Percentiles rank a stretch among this genome's conserved stretches.
These are phyloP conservation scores for Chytriomyces sp. DNA, from an alignment of 192 early-diverging fungal species.

Conservation along the genomic window DNA sequence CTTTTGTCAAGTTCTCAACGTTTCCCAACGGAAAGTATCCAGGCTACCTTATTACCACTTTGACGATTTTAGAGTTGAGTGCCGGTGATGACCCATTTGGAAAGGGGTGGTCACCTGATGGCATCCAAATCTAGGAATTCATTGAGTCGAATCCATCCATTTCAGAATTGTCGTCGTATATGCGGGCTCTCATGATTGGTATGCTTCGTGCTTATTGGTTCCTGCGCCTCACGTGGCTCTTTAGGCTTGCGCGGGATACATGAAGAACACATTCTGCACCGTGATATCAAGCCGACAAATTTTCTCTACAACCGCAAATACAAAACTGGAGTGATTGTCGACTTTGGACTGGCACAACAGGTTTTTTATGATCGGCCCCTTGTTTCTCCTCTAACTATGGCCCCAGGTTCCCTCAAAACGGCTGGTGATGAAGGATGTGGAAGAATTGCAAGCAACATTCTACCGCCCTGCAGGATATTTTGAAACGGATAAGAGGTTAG, in stretches of 20 bases:
- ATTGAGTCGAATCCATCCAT: slow-evolving; percentile 11
- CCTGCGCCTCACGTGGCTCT: slow-evolving; percentile 28
- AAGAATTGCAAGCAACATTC: not conserved
- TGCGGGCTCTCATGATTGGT: slow-evolving; percentile 17
- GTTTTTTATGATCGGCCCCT: slow-evolving; percentile 16
- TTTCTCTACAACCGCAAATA: slow-evolving; percentile 80
- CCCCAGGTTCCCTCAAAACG: not conserved
- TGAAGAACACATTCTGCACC: slow-evolving; percentile 72
- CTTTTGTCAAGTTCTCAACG: slow-evolving; percentile 9
- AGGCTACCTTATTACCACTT: slow-evolving; percentile 82
- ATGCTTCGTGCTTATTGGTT: not conserved
- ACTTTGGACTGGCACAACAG: slow-evolving; percentile 90
- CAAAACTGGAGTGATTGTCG: slow-evolving; percentile 80
- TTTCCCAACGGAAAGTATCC: not conserved
- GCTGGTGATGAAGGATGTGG: not conserved
- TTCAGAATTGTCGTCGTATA: slow-evolving; percentile 12
- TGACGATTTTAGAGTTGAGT: slow-evolving; percentile 74
- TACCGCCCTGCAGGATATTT: not conserved
- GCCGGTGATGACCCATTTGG: not conserved
- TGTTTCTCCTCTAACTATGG: not conserved
- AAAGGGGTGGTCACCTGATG: not conserved
- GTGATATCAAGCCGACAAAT: slow-evolving; percentile 94
- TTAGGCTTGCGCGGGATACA: slow-evolving; percentile 75
- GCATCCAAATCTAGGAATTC: not conserved
- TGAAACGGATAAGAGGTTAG: not conserved